Evolutionary conservation across 2,329 filamentous ascomycete species (phyloP), one percentile per base, ranked within the genome.

Genomic region (Diaporthe batatas): DNA sequence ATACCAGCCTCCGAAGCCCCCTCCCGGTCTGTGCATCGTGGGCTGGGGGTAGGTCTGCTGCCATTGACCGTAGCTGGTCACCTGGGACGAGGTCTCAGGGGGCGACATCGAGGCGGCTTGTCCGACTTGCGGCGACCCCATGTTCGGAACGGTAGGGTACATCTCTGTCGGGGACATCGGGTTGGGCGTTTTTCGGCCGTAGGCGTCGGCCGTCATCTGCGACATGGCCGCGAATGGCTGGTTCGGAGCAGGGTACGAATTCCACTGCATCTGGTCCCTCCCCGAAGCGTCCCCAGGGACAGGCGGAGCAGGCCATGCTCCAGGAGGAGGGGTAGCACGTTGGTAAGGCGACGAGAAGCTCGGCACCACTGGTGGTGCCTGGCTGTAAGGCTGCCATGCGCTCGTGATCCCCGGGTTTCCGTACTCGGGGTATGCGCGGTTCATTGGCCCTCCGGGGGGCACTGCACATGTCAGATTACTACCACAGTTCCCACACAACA

Each of bases 361-460:
- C 0, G 86, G 82, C 4, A 85, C 85, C 44, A 89, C 81, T 12
- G 87, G 84, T n/a, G 67, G 18, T 10, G 88, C 87, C 54, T 86
- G 82, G 12, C 86, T 78, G 76, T 86, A 89, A 8, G 83, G 79
- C 73, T 85, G 82, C 89, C 88, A 91, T 16, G 82, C 81, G 76
- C 79, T 82, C 32, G 83, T 77, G 18, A 73, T 71, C 18, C 80
- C 78, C 32, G 84, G 80, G 57, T 79, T 81, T 21, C 80, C 78
- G 59, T 87, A 86, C 51, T 82, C 82, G 74, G 83, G 86, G 16
- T 80, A 75, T 68, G 79, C 80, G 29, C 77, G 72, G 39, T 49
- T 64, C 18, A 74, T 57, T 21, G 58, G 23, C 29, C 55, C 44
- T 44, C 65, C 65, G 34, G 53, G 47, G 6, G 67, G 58, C 58